Base-by-base conservation (phyloP, 2,329 filamentous ascomycete genomes). In the Pseudogymnoascus sp. region DNA sequence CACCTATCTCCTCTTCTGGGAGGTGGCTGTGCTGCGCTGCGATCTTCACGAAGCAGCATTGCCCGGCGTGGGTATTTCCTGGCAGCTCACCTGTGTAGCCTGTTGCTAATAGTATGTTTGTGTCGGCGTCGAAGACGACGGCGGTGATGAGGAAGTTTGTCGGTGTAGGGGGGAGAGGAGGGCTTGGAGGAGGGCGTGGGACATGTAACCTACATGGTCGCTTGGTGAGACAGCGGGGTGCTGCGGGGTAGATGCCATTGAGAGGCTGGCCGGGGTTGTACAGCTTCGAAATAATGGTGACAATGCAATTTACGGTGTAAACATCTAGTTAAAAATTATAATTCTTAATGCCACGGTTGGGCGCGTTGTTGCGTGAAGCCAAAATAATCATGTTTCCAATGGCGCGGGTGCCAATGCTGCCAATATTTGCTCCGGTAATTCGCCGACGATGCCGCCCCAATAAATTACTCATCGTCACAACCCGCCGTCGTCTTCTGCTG, bases 1-100 rank as follows among this genome's bases (percentile, higher is more conserved):
- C 71, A 11, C 76, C 76, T 4, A 91, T 80, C 0, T 76, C 73
- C 62, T 84, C 82, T 67, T 89, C 86, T 13, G 80, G 64, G 0
- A 81, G 77, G 0, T 81, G 77, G 1, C 72, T 71, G 63, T 83
- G 73, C 66, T 78, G 69, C 53, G 77, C 71, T 1, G 84, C 79
- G 11, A 87, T 82, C 75, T 97, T 97, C 59, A 87, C 76, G 64
- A 99, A 82, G 72, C 91, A 96, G 75, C 89, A 93, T 77, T 99
- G 92, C 74, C 99, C 95, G 3, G 95, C 95, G 72, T 99, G 95
- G 0, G 95, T 97, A 77, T 99, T 99, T 44, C 93, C 95, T 57
- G 86, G 82, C 3, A 93, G 85, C 76, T 99, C 93, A 64, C 97
- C 82, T 0, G 95, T 97, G 78, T 93, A 97, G 63, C 95, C 93